Evolutionary conservation across 371 early-diverging fungal genomes (phyloP).

Genomic region (Mucor mucedo): DNA sequence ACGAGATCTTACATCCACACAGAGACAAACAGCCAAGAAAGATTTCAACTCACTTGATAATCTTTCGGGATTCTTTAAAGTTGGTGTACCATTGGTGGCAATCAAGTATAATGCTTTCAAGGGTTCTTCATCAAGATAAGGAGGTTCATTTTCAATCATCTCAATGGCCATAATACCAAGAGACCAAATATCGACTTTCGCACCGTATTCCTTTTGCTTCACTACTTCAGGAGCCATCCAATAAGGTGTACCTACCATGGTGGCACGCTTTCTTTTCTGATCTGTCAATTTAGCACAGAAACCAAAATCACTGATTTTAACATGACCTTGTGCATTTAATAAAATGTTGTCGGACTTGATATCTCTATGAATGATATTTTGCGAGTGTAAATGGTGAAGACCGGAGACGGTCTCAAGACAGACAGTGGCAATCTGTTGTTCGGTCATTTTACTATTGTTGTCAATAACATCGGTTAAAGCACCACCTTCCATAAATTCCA

Average conservation of each 20-base stretch:
- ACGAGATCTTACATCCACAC: conserved; percentile 88
- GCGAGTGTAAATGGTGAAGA: conserved; percentile 89
- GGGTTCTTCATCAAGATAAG: conserved; percentile 95
- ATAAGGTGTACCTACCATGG: conserved; percentile 96
- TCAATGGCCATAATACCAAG: conserved; percentile 96
- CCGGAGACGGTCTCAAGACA: conserved; percentile 89
- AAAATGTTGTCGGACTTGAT: conserved; percentile 97
- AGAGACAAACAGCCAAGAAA: conserved; percentile 87
- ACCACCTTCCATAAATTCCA: conserved; percentile 99
- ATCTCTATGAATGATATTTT: conserved; percentile 96
- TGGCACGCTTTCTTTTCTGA: conserved; percentile 85
- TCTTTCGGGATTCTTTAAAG: conserved; percentile 85
- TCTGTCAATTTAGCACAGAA: conserved; percentile 92
- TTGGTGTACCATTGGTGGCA: conserved; percentile 97
- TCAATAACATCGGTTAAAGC: conserved; percentile 97
- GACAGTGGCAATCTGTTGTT: conserved; percentile 92
- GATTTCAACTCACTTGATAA: conserved; percentile 84
- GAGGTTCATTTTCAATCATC: conserved; percentile 98
- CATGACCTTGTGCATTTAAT: conserved; percentile 83
- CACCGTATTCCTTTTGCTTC: conserved; percentile 88
- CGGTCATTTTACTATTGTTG: conserved; percentile 82
- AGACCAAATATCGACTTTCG: conserved; percentile 94
- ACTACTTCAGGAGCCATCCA: conserved; percentile 96
- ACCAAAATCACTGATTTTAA: conserved; percentile 95
- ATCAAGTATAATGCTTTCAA: conserved; percentile 94